These are phyloP conservation scores for Meyerozyma sp. DNA, from an alignment of 1,139 yeast species.

Conservation along the genomic window DNA sequence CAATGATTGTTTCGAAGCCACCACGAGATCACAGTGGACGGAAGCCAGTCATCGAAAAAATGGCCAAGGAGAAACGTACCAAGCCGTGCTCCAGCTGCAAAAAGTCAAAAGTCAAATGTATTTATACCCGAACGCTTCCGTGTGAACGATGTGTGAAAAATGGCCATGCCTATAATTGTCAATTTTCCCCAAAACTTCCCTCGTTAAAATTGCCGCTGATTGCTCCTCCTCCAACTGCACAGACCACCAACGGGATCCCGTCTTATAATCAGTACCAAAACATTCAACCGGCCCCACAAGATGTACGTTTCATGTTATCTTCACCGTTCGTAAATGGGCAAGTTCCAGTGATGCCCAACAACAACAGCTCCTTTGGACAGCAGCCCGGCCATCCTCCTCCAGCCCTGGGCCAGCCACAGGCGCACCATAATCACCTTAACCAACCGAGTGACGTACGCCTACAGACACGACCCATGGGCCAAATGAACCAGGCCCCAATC, in stretches of 20 bases:
- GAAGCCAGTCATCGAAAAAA: slow-evolving; percentile 5
- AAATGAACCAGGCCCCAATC: background rate
- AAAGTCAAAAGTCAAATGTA: slow-evolving; percentile 60
- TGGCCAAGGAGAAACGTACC: slow-evolving; percentile 42
- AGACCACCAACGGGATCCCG: background rate
- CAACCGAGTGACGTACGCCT: background rate
- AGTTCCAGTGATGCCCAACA: background rate
- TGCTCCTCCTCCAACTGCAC: slow-evolving; percentile 6
- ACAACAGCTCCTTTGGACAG: background rate
- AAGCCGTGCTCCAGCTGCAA: slow-evolving; percentile 66
- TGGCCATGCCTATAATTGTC: slow-evolving; percentile 44
- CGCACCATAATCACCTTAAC: background rate
- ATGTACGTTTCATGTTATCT: slow-evolving; percentile 1
- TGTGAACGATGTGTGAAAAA: slow-evolving; percentile 55
- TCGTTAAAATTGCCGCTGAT: slow-evolving; percentile 33
- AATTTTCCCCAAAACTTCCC: slow-evolving; percentile 53
- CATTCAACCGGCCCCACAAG: slow-evolving; percentile 1
- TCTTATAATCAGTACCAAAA: background rate
- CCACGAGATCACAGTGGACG: no score
- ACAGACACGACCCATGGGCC: background rate
- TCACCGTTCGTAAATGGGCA: background rate
- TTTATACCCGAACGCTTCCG: slow-evolving; percentile 40
- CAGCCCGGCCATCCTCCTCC: background rate
- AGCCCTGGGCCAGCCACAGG: background rate
- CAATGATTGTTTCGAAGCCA: no score